Evolutionary conservation across 2,329 filamentous ascomycete species (phyloP).

Genomic region (Botrytis deweyae): DNA sequence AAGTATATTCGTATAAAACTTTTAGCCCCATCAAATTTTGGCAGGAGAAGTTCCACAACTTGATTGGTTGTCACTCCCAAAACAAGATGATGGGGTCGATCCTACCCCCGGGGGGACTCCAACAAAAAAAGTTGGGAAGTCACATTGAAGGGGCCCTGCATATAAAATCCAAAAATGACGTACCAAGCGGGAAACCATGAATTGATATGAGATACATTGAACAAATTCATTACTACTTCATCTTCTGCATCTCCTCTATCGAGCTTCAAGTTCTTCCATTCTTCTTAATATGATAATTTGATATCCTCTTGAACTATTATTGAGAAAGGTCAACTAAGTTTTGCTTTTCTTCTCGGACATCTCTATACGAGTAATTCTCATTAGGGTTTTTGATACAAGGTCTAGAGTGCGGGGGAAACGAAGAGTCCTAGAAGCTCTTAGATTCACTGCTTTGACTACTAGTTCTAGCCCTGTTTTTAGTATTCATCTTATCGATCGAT

Average conservation of each 20-base stretch:
- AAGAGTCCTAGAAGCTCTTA: background rate
- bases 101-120: background rate
- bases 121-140: background rate
- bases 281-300: background rate
- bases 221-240: background rate
- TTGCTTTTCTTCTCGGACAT: background rate
- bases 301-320: background rate
- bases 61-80: background rate
- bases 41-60: background rate
- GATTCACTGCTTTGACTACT: background rate
- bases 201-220: background rate
- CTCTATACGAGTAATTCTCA: background rate
- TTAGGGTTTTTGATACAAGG: background rate
- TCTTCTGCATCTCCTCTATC: background rate
- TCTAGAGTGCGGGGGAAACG: background rate
- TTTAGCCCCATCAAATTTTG: background rate
- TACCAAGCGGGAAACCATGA: background rate
- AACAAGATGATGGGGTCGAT: background rate
- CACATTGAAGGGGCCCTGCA: constrained; percentile 5
- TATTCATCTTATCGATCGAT: background rate
- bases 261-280: background rate
- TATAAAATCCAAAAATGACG: background rate
- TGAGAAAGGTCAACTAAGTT: background rate
- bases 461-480: background rate
- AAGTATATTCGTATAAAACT: background rate